phyloP scores from a whole-genome alignment of 192 early-diverging fungal species.

The Podila epigama region DNA sequence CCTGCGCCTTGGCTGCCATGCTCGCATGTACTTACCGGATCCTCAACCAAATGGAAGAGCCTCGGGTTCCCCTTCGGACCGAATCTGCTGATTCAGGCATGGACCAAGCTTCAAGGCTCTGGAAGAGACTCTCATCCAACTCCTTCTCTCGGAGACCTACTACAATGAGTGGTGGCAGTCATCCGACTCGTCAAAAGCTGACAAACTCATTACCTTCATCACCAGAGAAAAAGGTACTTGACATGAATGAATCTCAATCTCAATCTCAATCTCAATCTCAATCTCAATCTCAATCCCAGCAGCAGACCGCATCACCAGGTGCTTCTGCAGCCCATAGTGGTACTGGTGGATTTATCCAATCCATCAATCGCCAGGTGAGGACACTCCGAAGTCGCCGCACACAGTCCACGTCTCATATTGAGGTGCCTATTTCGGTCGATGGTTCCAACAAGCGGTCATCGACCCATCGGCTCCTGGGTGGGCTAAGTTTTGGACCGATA shows the following conservation, averaged over 20 bases:
- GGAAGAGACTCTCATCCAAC: constrained; percentile 43
- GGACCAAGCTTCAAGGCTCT: constrained; percentile 34
- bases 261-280: not conserved
- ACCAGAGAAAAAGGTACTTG: constrained; percentile 5
- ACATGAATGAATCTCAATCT: not conserved
- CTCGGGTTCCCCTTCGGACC: constrained; percentile 17
- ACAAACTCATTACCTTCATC: not conserved
- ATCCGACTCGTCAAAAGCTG: not conserved
- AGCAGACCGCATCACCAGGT: too few species aligned
- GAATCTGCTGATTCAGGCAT: constrained; percentile 42
- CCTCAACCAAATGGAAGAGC: constrained; percentile 46
- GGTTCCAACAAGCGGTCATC: not conserved
- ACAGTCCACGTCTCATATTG: constrained; percentile 42
- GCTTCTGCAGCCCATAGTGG: not conserved
- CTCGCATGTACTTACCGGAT: constrained; percentile 59
- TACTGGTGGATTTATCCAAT: constrained; percentile 29
- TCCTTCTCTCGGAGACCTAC: constrained; percentile 7
- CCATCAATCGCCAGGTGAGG: constrained; percentile 38
- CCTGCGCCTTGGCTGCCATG: constrained; percentile 61
- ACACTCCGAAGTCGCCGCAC: constrained; percentile 35
- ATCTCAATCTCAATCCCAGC: too few species aligned
- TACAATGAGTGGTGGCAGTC: too few species aligned
- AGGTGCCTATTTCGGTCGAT: constrained; percentile 10
- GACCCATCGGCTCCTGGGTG: not conserved
- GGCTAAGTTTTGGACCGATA: constrained; percentile 1